Evolutionary conservation across 2,329 filamentous ascomycete genomes (phyloP).

Genomic region (Diaporthe aspalathi): DNA sequence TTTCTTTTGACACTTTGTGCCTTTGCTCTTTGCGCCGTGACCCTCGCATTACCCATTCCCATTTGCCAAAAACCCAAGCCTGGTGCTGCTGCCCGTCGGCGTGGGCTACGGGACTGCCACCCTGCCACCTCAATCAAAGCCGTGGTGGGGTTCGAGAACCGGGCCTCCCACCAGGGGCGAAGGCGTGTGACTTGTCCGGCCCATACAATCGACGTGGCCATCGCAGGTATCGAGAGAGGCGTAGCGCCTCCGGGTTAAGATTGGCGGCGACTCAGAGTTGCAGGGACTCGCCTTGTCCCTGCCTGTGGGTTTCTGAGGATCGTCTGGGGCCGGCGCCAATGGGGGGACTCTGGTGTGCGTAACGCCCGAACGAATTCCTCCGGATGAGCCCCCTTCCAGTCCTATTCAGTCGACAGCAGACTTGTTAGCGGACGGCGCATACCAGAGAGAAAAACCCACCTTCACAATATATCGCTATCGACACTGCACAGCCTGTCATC

Average conservation of each 20-base stretch:
- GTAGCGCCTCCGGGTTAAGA: constrained; percentile 12
- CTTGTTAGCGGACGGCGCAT: no score
- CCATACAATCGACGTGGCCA: constrained; percentile 23
- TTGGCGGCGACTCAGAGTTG: constrained; percentile 29
- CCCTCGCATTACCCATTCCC: no score
- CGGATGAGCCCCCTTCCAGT: constrained; percentile 2
- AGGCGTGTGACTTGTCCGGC: neutral
- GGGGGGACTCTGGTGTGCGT: constrained; percentile 22
- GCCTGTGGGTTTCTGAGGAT: constrained; percentile 1
- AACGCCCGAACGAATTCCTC: constrained; percentile 9
- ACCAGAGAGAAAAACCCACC: no score
- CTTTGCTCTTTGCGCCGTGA: neutral
- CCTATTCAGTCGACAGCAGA: neutral
- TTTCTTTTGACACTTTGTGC: constrained; percentile 14
- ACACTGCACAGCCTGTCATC: constrained; percentile 1
- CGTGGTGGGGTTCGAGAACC: constrained; percentile 18
- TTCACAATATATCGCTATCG: neutral
- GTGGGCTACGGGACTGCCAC: constrained; percentile 9
- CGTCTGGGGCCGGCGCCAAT: constrained; percentile 17
- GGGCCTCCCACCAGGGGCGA: constrained; percentile 12
- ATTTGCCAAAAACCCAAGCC: no score
- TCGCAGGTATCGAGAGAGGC: constrained; percentile 1
- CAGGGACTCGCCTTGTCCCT: constrained; percentile 8
- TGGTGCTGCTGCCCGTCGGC: neutral
- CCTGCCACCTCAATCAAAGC: constrained; percentile 27